Base-by-base conservation (phyloP, 345 rosid genomes). In the Eucalyptus albens region DNA sequence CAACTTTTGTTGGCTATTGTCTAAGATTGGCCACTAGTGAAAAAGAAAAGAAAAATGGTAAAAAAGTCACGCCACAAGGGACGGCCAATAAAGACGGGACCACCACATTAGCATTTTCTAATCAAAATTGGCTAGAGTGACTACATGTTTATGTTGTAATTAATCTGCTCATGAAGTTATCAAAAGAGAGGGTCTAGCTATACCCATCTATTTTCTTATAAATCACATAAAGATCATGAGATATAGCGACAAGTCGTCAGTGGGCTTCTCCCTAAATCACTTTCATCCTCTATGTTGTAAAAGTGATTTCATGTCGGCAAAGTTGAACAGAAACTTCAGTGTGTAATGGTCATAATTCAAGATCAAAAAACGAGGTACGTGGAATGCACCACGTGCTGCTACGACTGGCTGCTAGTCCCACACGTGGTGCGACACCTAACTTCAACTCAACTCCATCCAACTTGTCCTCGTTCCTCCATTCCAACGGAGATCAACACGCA, bases 71-170 rank as follows among this genome's bases (percentile, higher is more conserved):
- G 1, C 0, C n/a, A 62, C 8, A 29, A 3, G 16, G 5, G 15
- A 27, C 1, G 31, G 8, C n/a, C 8, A 14, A 29, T 27, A 60
- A 0, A 1, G 14, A 56, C 4, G 0, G 3, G 0, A 53, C 59
- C 9, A 56, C 1, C 1, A 4, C 13, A 56, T 56, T 56, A 56
- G 62, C 0, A 22, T 56, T 24, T 56, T 56, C 14, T 56, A 6
- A 19, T 56, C 33, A 62, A 27, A 27, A 13, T 62, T 62, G 8
- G 11, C 15, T 11, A 11, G 31, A 27, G 27, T 27, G 17, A 62
- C 31, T 62, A 27, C 4, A 0, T 62, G 11, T 33, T 22, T 37
- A 37, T 33, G 45, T 33, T 37, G 82, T 37, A 37, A 72, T 72
- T 5, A 37, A 72, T 9, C 0, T 72, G 82, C 82, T 69, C 22